These are phyloP conservation scores for Tuber magnatum DNA, from an alignment of 495 filamentous ascomycete species.

Conservation along the genomic window DNA sequence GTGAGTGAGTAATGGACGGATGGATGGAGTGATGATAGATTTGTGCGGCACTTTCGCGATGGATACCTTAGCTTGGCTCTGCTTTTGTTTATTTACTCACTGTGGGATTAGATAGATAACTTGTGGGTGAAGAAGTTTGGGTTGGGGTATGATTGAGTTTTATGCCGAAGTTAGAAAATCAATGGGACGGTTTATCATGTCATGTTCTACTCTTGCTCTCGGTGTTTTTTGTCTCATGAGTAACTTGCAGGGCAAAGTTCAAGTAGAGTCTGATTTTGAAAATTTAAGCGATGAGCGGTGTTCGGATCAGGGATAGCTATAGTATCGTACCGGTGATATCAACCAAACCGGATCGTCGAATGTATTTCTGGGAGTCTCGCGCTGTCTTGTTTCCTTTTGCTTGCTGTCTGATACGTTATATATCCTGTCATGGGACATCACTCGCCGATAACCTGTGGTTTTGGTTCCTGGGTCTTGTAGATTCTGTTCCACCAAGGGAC, in stretches of 20 bases:
- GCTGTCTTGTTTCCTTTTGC: not conserved
- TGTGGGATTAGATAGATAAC: not conserved
- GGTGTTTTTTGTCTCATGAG: not conserved
- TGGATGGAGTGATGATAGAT: not conserved
- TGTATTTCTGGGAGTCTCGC: not conserved
- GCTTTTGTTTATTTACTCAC: not conserved
- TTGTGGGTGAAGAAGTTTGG: not conserved
- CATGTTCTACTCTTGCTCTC: not conserved
- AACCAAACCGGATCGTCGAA: not conserved
- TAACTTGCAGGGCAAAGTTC: not conserved
- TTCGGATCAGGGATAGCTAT: not conserved
- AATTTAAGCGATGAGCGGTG: not conserved
- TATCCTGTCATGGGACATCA: not conserved
- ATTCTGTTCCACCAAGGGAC: not conserved
- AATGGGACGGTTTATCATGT: slow-evolving; percentile 1
- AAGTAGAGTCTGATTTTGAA: not conserved
- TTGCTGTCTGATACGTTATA: too few species aligned
- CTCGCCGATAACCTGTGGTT: not conserved
- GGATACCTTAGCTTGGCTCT: not conserved
- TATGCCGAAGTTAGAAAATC: not conserved
- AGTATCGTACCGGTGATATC: not conserved
- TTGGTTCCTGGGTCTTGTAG: not conserved
- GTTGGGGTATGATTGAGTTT: not conserved
- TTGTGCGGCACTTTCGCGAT: not conserved
- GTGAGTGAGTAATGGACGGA: not conserved